A percentile compares a stretch with the other conserved stretches of the same genome.
phyloP scores from a whole-genome alignment of 108 stramenopile genomes.

The Discostella stelligeroides region DNA sequence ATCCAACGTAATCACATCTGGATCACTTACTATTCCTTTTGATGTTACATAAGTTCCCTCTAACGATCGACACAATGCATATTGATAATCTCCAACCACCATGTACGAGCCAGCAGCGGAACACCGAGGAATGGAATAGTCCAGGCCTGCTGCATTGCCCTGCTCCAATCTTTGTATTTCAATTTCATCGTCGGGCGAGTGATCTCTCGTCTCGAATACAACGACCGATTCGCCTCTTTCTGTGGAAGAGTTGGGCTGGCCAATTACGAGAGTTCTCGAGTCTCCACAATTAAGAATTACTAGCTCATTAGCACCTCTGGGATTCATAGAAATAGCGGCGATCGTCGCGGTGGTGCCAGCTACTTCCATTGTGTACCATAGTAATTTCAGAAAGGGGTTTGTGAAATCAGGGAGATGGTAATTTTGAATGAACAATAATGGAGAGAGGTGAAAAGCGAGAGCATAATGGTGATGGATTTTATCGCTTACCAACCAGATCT shows the following conservation, averaged over 20 bases:
- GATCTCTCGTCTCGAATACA: conserved; percentile 68
- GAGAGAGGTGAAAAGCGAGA: neutral
- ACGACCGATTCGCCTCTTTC: conserved; percentile 49
- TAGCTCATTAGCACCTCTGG: conserved; percentile 52
- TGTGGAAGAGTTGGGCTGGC: conserved; percentile 16
- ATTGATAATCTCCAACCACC: conserved; percentile 72
- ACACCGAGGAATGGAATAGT: conserved; percentile 72
- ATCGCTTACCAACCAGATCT: conserved; percentile 53
- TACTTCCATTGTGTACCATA: conserved; percentile 10
- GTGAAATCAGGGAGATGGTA: no score
- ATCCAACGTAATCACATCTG: conserved; percentile 54
- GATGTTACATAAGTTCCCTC: conserved; percentile 81
- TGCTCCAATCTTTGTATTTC: conserved; percentile 57
- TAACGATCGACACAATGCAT: conserved; percentile 66
- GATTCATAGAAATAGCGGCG: conserved; percentile 57
- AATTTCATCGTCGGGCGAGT: conserved; percentile 61
- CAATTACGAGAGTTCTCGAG: conserved; percentile 64
- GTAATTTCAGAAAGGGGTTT: no score
- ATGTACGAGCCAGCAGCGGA: conserved; percentile 54
- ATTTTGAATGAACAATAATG: conserved; percentile 1
- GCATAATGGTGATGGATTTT: no score
- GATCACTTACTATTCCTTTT: conserved; percentile 74
- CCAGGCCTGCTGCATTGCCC: conserved; percentile 54
- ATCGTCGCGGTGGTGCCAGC: conserved; percentile 76
- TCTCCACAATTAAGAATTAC: conserved; percentile 81